Base-by-base conservation (phyloP, 2,329 filamentous ascomycete species). In the Cercospora brassicicola region DNA sequence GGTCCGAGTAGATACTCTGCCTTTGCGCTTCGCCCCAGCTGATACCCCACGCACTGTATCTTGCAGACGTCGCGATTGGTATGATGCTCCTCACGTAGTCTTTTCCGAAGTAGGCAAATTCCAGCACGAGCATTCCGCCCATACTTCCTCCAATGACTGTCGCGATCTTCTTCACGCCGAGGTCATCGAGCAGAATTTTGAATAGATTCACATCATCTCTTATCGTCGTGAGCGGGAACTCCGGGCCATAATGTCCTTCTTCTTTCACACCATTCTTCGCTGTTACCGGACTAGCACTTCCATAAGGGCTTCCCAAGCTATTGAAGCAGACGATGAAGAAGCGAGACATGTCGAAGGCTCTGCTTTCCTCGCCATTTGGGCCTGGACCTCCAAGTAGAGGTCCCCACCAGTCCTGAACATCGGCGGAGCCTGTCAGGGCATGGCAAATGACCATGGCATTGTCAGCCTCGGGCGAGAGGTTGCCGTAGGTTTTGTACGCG, bases 1-100 rank as follows among this genome's bases (percentile, higher is more conserved):
- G 95, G 78, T 99, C 95, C 45, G 93, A 94, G 81, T 98, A 99
- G 78, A 99, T 98, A 85, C 91, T 94, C 81, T 95, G 92, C 62
- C 92, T 86, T 79, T 96, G 92, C 3, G 92, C 92, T 78, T 95
- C 92, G 51, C 91, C 92, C 92, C 92, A 96, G 80, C 91, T 94
- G 76, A 95, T 96, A 26, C 92, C 90, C 92, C 92, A 96, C 4
- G 92, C 92, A 75, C 91, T 94, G 79, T 95, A 93, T 51, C 90
- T 85, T 73, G 91, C 92, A 7, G 92, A 94, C 5, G 92, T 95
- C 23, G 92, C 92, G 74, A 96, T 94, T 13, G 92, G 91, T 9
- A 95, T 90, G 73, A 95, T 89, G 72, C 86, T 89, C 72, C 89
- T 88, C 65, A 96, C 92, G 74, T 95, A 96, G 72, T 93, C 88